These are phyloP conservation scores for Ophiosphaerella narmari DNA, from an alignment of 2,329 filamentous ascomycete genomes.

Conservation along the genomic window DNA sequence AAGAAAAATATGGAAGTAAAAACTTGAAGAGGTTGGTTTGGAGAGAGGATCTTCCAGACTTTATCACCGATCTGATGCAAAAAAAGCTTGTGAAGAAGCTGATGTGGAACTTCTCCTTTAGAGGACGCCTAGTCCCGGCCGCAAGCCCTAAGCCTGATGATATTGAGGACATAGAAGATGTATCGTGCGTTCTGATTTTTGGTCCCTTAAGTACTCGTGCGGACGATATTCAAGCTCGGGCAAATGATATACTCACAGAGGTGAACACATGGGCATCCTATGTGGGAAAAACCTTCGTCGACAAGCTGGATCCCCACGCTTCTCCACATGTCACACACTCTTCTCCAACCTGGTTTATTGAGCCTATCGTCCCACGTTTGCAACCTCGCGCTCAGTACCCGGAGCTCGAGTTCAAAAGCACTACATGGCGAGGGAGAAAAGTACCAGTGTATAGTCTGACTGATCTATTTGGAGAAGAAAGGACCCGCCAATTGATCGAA, in stretches of 20 bases:
- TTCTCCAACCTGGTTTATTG: constrained; percentile 32
- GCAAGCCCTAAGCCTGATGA: constrained; percentile 23
- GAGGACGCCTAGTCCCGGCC: constrained; percentile 27
- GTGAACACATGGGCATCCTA: constrained; percentile 30
- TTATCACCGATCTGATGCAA: constrained; percentile 47
- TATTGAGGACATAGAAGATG: constrained; percentile 32
- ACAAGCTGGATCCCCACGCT: constrained; percentile 32
- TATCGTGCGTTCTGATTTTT: constrained; percentile 35
- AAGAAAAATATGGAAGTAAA: constrained; percentile 41
- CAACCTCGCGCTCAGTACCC: constrained; percentile 34
- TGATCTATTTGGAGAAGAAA: constrained; percentile 41
- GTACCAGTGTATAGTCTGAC: constrained; percentile 42
- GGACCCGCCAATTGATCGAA: constrained; percentile 23
- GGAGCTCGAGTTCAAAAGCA: constrained; percentile 36
- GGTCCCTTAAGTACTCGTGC: constrained; percentile 30
- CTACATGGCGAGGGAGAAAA: constrained; percentile 33
- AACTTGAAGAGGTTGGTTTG: constrained; percentile 47
- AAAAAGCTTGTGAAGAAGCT: constrained; percentile 45
- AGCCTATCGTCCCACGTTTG: constrained; percentile 32
- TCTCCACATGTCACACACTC: constrained; percentile 24
- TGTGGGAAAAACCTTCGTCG: constrained; percentile 16
- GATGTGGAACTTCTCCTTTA: constrained; percentile 35
- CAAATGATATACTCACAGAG: constrained; percentile 17
- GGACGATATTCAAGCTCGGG: constrained; percentile 23
- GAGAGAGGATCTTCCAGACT: constrained; percentile 54